Base-by-base conservation (phyloP, 2,329 filamentous ascomycete genomes). In the Penicillium sp. region DNA sequence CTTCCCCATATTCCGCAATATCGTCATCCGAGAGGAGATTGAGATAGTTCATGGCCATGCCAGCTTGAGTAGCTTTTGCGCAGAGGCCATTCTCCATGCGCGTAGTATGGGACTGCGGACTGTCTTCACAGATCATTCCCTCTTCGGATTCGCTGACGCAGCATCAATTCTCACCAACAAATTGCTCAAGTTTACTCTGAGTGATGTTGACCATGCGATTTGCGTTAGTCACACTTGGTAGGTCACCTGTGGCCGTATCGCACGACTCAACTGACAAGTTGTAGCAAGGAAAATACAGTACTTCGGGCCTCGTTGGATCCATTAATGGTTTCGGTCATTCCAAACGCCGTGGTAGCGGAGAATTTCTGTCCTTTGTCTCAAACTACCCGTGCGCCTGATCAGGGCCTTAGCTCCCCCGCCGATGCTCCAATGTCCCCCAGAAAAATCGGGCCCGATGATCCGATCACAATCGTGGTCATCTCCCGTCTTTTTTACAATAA, bases 401-500 rank as follows among this genome's bases (percentile, higher is more conserved):
- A 67, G 25, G 42, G 61, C 9, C 56, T 62, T 16, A 57, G 52
- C 37, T 60, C 62, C 54, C 55, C 63, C 19, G 40, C 67, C 5
- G 70, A 77, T 42, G 60, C 67, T 11, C 80, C 80, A 6, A 77
- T 82, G 10, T 82, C 86, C 0, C 84, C 86, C 4, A 86, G 87
- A 51, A 85, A 85, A 7, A 82, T 96, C 3, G 89, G 89, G 0
- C 90, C 91, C 0, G 82, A 90, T 61, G 93, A 97, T 66, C 88
- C 86, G 11, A 93, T 99, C 67, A 97, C 91, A 8, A 97, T 99
- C 56, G 91, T 99, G 1, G 93, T 99, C 19, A 96, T 99, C 59
- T 97, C 92, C 9, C 90, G 94, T 19, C 85, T 99, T 1, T 99
- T 97, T 75, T 97, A 97, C 76, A 99, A 99, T 76, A 99, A 99